These are phyloP conservation scores for Rubia yunnanensis DNA, from an alignment of 257 asterid species.

Conservation along the genomic window DNA sequence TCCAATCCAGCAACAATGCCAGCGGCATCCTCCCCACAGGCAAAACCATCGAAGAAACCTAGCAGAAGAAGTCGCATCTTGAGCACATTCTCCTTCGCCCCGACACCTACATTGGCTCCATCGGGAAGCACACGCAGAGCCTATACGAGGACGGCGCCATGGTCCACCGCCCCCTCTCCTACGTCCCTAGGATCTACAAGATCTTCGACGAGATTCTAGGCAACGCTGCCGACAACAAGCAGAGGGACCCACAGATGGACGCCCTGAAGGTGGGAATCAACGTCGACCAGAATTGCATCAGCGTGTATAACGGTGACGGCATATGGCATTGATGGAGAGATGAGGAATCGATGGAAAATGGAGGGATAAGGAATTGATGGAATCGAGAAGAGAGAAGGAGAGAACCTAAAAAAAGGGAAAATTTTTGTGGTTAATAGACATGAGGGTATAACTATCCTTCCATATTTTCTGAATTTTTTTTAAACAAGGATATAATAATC, in stretches of 20 bases:
- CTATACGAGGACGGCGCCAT: constrained; percentile 52
- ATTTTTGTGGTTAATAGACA: no score
- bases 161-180: constrained; percentile 49
- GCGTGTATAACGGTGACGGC: constrained; percentile 86
- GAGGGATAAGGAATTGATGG: no score
- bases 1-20: constrained; percentile 66
- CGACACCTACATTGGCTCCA: constrained; percentile 89
- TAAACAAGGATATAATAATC: no score
- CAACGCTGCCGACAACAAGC: constrained; percentile 91
- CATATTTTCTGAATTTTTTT: no score
- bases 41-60: constrained; percentile 81
- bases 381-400: no score
- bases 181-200: constrained; percentile 88
- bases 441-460: no score
- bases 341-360: no score
- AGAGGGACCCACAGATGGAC: constrained; percentile 82
- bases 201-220: constrained; percentile 91
- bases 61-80: constrained; percentile 93
- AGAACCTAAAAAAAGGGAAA: no score
- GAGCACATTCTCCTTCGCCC: constrained; percentile 98
- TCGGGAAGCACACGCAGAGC: constrained; percentile 65
- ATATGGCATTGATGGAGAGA: no score
- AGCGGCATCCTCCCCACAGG: constrained; percentile 32
- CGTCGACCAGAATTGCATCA: constrained; percentile 48
- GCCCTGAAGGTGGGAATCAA: constrained; percentile 65